Conservation (phyloP, 2,329 filamentous ascomycete species). For the Fusarium metavorans region DNA sequence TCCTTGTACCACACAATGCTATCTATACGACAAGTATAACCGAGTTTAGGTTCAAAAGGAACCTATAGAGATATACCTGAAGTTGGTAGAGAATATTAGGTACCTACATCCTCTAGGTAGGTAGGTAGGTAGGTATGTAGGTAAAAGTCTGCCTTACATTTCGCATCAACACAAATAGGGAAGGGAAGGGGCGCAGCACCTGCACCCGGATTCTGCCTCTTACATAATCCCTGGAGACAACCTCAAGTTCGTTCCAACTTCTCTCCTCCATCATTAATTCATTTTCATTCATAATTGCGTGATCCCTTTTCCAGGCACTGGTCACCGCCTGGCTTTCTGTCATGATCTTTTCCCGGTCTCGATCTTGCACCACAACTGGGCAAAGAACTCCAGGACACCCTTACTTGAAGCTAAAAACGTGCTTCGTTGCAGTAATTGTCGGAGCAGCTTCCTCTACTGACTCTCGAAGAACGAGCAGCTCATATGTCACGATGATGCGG, state of each 20-base stretch:
- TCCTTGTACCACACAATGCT: not conserved
- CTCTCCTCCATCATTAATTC: not conserved
- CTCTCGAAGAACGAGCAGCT: conserved; percentile 16
- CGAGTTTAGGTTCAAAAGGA: not conserved
- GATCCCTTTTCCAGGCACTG: not conserved
- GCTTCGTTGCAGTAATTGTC: not conserved
- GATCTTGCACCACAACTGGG: not conserved
- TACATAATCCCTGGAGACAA: conserved; percentile 2
- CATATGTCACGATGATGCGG: conserved; percentile 13
- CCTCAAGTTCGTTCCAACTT: not conserved
- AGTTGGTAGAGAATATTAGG: not conserved
- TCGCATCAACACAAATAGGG: not conserved
- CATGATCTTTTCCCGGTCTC: not conserved
- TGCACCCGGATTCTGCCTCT: not conserved
- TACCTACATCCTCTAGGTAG: not conserved
- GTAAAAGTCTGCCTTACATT: not conserved
- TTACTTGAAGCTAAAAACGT: conserved; percentile 11
- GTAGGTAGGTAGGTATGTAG: not conserved
- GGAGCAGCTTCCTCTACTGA: conserved; percentile 12
- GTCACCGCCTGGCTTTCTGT: not conserved
- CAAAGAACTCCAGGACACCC: not conserved
- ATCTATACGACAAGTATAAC: not conserved
- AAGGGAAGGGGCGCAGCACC: not conserved
- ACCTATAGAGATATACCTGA: not conserved
- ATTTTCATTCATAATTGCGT: not conserved